A percentile compares a stretch with the other conserved stretches of the same genome.
Evolutionary conservation across 1,284 basidiomycete genomes (phyloP).

Genomic region (Cystobasidiaceae sp.): DNA sequence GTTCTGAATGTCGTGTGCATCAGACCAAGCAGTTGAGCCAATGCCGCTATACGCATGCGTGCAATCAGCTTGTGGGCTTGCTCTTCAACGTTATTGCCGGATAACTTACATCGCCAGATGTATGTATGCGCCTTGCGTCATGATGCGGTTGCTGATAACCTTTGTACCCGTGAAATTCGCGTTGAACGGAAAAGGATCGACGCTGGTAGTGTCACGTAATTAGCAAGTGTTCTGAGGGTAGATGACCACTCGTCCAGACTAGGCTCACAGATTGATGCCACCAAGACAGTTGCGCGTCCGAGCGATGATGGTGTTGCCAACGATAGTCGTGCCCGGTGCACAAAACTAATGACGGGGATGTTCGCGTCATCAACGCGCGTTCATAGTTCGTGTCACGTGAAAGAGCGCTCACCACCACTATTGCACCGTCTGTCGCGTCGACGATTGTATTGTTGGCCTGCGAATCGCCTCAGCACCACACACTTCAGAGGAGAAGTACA

Average conservation of each 20-base stretch:
- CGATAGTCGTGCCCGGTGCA: constrained; percentile 36
- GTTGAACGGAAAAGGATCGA: constrained; percentile 41
- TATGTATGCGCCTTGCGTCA: constrained; percentile 40
- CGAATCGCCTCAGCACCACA: too few relatives aligned
- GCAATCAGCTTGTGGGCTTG: too few relatives aligned
- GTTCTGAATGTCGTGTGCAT: constrained; percentile 29
- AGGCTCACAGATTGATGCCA: constrained; percentile 40
- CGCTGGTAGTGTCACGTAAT: too few relatives aligned
- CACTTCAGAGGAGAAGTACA: too few relatives aligned
- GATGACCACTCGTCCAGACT: too few relatives aligned
- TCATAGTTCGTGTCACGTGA: too few relatives aligned
- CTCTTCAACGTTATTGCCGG: neutral
- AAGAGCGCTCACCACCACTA: constrained; percentile 43
- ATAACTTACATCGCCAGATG: constrained; percentile 38
- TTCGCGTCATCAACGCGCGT: constrained; percentile 6
- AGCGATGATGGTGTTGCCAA: constrained; percentile 42
- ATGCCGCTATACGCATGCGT: neutral
- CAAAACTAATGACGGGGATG: constrained; percentile 30
- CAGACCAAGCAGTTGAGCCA: constrained; percentile 29
- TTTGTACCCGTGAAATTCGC: constrained; percentile 37
- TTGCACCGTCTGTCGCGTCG: constrained; percentile 43
- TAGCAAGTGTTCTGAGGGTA: too few relatives aligned
- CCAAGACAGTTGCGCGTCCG: constrained; percentile 38
- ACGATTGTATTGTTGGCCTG: constrained; percentile 40
- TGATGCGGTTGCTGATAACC: constrained; percentile 40